Conservation (phyloP, 768 basidiomycete genomes). For the Amanita fuliginea region DNA sequence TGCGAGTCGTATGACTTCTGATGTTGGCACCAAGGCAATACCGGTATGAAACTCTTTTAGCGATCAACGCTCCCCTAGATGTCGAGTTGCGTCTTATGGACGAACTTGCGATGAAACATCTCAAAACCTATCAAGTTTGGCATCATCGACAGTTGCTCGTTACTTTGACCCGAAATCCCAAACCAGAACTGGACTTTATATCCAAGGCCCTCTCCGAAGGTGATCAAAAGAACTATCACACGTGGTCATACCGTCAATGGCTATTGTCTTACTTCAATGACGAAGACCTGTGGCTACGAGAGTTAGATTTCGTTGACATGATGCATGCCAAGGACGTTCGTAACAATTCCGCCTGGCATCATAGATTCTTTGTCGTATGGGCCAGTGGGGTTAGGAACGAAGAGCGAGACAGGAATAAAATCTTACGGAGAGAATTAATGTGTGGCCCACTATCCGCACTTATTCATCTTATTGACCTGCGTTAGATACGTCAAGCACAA, state of each 20-base stretch:
- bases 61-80: slow-evolving; percentile 55
- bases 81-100: slow-evolving; percentile 80
- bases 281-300: slow-evolving; percentile 58
- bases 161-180: slow-evolving; percentile 37
- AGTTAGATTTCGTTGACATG: slow-evolving; percentile 63
- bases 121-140: slow-evolving; percentile 99
- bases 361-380: slow-evolving; percentile 84
- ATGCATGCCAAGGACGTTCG: slow-evolving; percentile 70
- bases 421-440: slow-evolving; percentile 64
- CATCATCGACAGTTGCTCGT: slow-evolving; percentile 79
- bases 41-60: slow-evolving; percentile 77
- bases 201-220: slow-evolving; percentile 46
- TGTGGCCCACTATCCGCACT: slow-evolving; percentile 24
- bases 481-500: slow-evolving; percentile 71
- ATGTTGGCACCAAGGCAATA: slow-evolving; percentile 63
- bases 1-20: not conserved
- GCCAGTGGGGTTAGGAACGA: slow-evolving; percentile 50
- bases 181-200: slow-evolving; percentile 74
- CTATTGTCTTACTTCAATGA: slow-evolving; percentile 76
- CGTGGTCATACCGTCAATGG: slow-evolving; percentile 98
- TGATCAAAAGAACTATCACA: slow-evolving; percentile 97
- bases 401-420: slow-evolving; percentile 48
- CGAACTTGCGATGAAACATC: slow-evolving; percentile 66
- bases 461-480: not conserved
- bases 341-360: slow-evolving; percentile 98